A percentile compares a stretch with the other conserved stretches of the same genome.
phyloP scores from a whole-genome alignment of 768 basidiomycete genomes.

The Rhodosporidiobolus odoratus region DNA sequence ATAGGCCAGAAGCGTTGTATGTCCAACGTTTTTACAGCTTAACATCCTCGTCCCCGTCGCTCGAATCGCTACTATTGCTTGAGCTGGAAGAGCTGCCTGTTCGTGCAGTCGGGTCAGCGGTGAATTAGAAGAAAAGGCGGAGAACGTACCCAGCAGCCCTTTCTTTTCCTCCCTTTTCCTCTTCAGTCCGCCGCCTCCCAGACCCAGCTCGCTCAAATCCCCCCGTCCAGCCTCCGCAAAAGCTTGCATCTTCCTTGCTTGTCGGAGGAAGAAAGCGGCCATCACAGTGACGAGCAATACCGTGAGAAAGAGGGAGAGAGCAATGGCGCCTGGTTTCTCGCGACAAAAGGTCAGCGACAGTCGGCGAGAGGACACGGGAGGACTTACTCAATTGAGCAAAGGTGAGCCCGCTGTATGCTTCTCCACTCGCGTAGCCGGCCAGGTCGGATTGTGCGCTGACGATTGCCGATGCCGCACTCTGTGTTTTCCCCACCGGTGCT shows the following conservation, averaged over 20 bases:
- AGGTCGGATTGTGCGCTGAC: background rate
- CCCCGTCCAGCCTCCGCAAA: background rate
- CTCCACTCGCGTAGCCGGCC: background rate
- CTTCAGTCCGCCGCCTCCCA: background rate
- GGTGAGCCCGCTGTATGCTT: background rate
- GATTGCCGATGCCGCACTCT: no score
- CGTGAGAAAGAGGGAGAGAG: background rate
- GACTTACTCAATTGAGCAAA: background rate
- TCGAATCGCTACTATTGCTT: background rate
- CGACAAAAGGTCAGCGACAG: background rate
- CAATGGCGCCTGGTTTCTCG: background rate
- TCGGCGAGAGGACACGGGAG: background rate
- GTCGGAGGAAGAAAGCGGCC: background rate
- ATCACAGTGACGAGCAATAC: background rate
- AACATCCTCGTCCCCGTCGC: slow-evolving; percentile 4
- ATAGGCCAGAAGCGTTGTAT: no score
- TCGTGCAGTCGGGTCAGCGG: no score
- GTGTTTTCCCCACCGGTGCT: background rate
- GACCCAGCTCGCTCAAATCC: background rate
- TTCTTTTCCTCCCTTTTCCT: background rate
- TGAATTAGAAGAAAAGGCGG: background rate
- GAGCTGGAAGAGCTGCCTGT: background rate
- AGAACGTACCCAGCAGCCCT: background rate
- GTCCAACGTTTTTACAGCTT: no score
- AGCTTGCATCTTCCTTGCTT: background rate